Evolutionary conservation across 1,284 basidiomycete species (phyloP), one percentile per base, ranked within the genome.

Genomic region (Malassezia globosa): DNA sequence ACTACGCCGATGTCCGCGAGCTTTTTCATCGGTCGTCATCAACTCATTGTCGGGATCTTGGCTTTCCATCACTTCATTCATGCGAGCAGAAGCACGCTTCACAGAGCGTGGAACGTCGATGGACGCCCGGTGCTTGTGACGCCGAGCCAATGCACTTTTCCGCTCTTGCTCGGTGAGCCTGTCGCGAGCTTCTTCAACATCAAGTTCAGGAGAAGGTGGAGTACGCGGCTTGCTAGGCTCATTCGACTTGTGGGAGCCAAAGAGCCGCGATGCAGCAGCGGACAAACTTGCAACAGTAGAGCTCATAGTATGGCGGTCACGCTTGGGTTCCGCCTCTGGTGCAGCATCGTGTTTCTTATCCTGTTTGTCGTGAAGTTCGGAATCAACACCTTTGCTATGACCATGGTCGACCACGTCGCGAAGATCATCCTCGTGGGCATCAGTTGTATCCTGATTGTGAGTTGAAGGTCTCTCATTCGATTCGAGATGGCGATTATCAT

Each of bases 91-190:
- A 6, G 50, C 50, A 26, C 39, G 42, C 18, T 46, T 46, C 21
- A 52, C 50, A 1, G 50, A 52, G 22, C 45, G 27, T 2, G 50
- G 50, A 18, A 52, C 39, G 10, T 52, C 50, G n/a, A 52, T 41
- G 22, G 50, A 52, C 7, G 50, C 50, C 10, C 50, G 50, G 19
- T 46, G 50, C 23, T 24, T 37, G 33, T 46, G 44, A 26, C 50
- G 50, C 4, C 50, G 50, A 5, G 33, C 38, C 13, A 37, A 19
- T 0, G 44, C 44, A 11, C 23, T 37, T 21, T 42, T 27, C 19
- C 45, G 44, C 31, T 46, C 50, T n/a, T 23, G 41, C 34, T 46
- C 50, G 1, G 39, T 46, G 24, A 51, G 10, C 7, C 23, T 25
- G 25, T 52, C 50, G 16, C 50, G 50, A 5, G 39, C 39, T 22